These are phyloP conservation scores for Fraxinus excelsior DNA, from an alignment of 257 asterid species.

Conservation along the genomic window DNA sequence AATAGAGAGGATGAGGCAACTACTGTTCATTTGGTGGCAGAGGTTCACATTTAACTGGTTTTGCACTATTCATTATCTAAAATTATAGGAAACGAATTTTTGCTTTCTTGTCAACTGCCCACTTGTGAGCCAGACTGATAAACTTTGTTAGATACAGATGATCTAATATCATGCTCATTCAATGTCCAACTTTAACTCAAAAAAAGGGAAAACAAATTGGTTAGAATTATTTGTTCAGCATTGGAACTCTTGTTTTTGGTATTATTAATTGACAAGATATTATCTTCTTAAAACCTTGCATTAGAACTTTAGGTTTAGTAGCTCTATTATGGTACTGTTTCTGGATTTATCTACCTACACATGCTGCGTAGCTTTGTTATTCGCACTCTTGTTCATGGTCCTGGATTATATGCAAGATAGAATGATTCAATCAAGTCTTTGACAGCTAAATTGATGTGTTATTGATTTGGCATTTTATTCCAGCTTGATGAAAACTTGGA, in stretches of 20 bases:
- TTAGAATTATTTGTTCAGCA: background rate
- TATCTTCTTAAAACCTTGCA: conserved; percentile 6
- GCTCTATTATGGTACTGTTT: conserved; percentile 5
- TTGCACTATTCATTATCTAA: too few species aligned
- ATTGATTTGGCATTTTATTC: conserved; percentile 10
- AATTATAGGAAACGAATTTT: too few species aligned
- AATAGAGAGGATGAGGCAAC: too few species aligned
- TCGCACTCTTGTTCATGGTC: background rate
- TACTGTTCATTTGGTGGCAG: too few species aligned
- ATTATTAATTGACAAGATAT: background rate
- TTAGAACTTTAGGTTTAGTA: background rate
- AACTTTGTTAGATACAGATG: background rate
- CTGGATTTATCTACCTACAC: background rate
- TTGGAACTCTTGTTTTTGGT: background rate
- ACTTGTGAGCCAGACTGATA: too few species aligned
- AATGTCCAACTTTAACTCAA: background rate
- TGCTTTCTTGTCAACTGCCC: too few species aligned
- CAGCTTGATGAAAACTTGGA: conserved; percentile 94
- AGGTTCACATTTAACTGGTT: too few species aligned
- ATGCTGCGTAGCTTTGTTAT: conserved; percentile 24
- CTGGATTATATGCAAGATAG: conserved; percentile 3
- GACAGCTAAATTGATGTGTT: background rate
- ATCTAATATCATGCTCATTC: background rate
- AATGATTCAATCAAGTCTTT: conserved; percentile 14
- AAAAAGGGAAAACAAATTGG: background rate